Evolutionary conservation across 352 stramenopile genomes (phyloP).

Genomic region (Achlya hypogyna): DNA sequence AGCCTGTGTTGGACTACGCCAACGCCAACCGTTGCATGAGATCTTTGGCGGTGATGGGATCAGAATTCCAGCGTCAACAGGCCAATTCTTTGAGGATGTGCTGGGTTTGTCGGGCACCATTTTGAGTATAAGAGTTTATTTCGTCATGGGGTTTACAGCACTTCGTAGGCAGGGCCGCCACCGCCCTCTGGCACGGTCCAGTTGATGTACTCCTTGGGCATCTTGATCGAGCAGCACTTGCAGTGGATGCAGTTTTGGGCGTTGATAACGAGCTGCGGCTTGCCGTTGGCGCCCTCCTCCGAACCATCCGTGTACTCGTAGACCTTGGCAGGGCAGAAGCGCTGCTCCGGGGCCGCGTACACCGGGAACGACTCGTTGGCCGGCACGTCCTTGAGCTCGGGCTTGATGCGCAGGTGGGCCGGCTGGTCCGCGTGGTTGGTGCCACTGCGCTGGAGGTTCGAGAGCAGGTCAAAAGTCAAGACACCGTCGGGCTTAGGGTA

Average conservation of each 20-base stretch:
- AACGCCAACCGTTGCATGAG: no score
- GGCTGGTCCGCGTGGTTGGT: slow-evolving; percentile 99
- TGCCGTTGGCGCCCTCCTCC: slow-evolving; percentile 52
- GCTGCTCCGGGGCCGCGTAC: slow-evolving; percentile 95
- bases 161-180: slow-evolving; percentile 92
- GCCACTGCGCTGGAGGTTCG: slow-evolving; percentile 94
- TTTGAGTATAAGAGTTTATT: no score
- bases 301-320: slow-evolving; percentile 98
- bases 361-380: slow-evolving; percentile 81
- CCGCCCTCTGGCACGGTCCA: slow-evolving; percentile 98
- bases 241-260: slow-evolving; percentile 99
- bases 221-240: slow-evolving; percentile 99
- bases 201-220: slow-evolving; percentile 98
- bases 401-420: slow-evolving; percentile 94
- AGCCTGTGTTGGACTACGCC: no score
- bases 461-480: slow-evolving; percentile 97
- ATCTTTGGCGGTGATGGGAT: no score
- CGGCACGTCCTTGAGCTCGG: slow-evolving; percentile 77
- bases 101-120: no score
- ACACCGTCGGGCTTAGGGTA: slow-evolving; percentile 97
- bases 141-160: slow-evolving; percentile 19
- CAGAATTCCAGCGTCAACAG: no score
- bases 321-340: slow-evolving; percentile 96
- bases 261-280: slow-evolving; percentile 96
- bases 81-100: no score